These are phyloP conservation scores for Monilinia fructigena DNA, from an alignment of 2,329 filamentous ascomycete species.

Conservation along the genomic window DNA sequence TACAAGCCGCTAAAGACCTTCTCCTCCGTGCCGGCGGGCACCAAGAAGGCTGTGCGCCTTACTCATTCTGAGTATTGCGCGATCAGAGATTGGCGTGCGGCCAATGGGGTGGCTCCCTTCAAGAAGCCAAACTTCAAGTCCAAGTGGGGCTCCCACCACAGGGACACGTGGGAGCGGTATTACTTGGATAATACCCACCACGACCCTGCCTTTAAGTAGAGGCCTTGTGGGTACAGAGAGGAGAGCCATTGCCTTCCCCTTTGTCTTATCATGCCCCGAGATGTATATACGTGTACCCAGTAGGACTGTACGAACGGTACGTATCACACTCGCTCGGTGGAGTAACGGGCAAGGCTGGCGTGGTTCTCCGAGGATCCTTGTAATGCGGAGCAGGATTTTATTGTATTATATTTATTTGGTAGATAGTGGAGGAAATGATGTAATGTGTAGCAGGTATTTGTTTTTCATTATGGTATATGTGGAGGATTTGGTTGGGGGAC, in stretches of 20 bases:
- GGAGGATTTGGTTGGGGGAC: conserved; percentile 1
- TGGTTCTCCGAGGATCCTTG: background rate
- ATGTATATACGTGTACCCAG: conserved; percentile 3
- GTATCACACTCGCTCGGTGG: conserved; percentile 7
- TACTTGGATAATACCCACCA: background rate
- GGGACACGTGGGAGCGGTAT: background rate
- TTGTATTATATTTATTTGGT: background rate
- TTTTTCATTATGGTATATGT: background rate
- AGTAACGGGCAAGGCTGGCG: background rate
- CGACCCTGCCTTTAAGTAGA: background rate
- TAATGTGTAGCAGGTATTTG: conserved; percentile 5
- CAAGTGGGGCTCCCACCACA: conserved; percentile 1
- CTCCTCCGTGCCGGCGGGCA: background rate
- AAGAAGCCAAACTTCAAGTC: background rate
- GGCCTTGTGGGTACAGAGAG: background rate
- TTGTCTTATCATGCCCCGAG: background rate
- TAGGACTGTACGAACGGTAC: conserved; percentile 13
- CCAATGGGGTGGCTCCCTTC: conserved; percentile 8
- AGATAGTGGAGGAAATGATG: background rate
- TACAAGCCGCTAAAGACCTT: background rate
- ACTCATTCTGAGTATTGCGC: background rate
- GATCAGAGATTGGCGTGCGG: background rate
- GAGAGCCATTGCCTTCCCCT: background rate
- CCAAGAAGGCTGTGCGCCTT: background rate
- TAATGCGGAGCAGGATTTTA: background rate